Percentiles rank a stretch among this genome's conserved stretches.
These are phyloP conservation scores for Aureobasidium sp. DNA, from an alignment of 2,329 filamentous ascomycete species.

Conservation along the genomic window DNA sequence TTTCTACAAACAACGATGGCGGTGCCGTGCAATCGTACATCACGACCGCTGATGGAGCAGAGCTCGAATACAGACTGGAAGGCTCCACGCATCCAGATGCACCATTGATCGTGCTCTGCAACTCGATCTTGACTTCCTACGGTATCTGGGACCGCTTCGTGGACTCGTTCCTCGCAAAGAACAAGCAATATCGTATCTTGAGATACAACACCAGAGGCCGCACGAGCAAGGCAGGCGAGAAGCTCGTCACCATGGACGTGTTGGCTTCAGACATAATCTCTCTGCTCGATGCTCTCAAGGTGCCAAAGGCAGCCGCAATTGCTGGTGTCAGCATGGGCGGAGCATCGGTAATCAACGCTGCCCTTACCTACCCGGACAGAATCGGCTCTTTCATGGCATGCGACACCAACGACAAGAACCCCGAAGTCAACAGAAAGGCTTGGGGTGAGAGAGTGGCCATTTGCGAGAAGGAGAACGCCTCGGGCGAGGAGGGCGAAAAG, in stretches of 20 bases:
- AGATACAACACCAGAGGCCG: constrained; percentile 72
- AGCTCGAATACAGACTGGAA: constrained; percentile 66
- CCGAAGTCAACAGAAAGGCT: constrained; percentile 63
- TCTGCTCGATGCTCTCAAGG: constrained; percentile 60
- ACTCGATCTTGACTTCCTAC: constrained; percentile 70
- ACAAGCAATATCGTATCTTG: constrained; percentile 59
- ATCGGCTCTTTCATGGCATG: constrained; percentile 59
- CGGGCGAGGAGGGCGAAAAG: constrained; percentile 34
- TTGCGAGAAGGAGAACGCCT: constrained; percentile 47
- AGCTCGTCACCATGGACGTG: constrained; percentile 47
- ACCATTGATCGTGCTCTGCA: constrained; percentile 65
- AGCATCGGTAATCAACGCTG: constrained; percentile 65
- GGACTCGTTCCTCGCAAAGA: constrained; percentile 45
- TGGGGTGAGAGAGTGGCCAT: constrained; percentile 70
- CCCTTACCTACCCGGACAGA: constrained; percentile 54
- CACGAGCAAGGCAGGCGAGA: constrained; percentile 30
- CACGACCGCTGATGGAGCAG: constrained; percentile 58
- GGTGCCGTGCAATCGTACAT: constrained; percentile 58
- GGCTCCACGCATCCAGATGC: constrained; percentile 58
- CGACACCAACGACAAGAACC: constrained; percentile 68
- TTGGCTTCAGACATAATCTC: constrained; percentile 59
- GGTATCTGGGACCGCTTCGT: constrained; percentile 76
- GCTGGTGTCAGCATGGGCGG: constrained; percentile 77
- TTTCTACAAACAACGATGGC: constrained; percentile 35
- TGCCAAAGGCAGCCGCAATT: constrained; percentile 56